Evolutionary conservation across 176 grass and related monocot species (phyloP).

Genomic region (Panicum miliaceum): DNA sequence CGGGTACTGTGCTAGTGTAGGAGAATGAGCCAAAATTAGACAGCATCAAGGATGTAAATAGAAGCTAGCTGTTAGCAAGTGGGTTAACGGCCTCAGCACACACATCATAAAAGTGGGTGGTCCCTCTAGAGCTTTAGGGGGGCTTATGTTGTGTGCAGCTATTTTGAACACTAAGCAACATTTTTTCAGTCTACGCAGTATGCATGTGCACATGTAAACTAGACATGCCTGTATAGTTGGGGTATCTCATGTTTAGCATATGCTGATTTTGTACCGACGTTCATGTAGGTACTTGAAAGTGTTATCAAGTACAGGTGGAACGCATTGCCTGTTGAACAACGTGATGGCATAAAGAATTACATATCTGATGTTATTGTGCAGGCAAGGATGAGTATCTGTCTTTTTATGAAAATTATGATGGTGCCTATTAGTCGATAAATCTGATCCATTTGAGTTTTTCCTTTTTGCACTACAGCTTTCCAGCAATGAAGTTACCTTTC

Average conservation of each 20-base stretch:
- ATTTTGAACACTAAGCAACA: background rate
- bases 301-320: conserved; percentile 99
- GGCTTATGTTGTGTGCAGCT: background rate
- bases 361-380: conserved; percentile 98
- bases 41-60: background rate
- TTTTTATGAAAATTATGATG: background rate
- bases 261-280: conserved; percentile 37
- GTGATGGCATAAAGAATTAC: conserved; percentile 99
- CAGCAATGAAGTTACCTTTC: conserved; percentile 83
- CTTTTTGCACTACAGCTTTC: conserved; percentile 65
- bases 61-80: background rate
- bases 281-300: conserved; percentile 91
- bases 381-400: conserved; percentile 41
- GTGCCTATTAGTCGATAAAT: conserved; percentile 12
- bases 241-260: conserved; percentile 4
- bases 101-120: background rate
- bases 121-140: background rate
- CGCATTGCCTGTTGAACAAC: conserved; percentile 83
- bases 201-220: background rate
- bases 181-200: background rate
- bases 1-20: too few species aligned
- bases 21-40: background rate
- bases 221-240: background rate
- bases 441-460: background rate
- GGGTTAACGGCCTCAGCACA: background rate